phyloP scores from a whole-genome alignment of 306 rosid species.

The Sicyos baderoa region DNA sequence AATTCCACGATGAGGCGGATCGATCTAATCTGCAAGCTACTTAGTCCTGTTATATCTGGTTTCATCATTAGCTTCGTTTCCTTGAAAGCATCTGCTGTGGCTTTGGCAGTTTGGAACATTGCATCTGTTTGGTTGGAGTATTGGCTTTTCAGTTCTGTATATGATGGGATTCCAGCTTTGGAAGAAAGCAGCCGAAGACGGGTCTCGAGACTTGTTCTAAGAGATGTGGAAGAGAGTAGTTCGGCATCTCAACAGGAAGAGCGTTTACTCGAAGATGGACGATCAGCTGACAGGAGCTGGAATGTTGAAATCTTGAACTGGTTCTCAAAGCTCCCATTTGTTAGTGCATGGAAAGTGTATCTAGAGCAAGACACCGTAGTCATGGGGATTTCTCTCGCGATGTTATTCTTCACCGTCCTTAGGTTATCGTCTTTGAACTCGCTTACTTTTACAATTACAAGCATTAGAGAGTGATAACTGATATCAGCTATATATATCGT shows the following conservation, averaged over 20 bases:
- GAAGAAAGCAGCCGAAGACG: constrained; percentile 45
- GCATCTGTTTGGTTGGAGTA: constrained; percentile 70
- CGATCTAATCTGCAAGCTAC: constrained; percentile 69
- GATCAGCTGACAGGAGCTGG: constrained; percentile 23
- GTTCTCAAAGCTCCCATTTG: constrained; percentile 41
- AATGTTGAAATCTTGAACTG: constrained; percentile 18
- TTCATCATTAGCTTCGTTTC: constrained; percentile 77
- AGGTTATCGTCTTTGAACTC: constrained; percentile 34
- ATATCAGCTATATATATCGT: too few species aligned
- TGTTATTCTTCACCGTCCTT: constrained; percentile 75
- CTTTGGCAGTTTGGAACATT: constrained; percentile 63
- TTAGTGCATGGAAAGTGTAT: constrained; percentile 69
- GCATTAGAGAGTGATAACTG: neutral
- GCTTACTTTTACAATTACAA: neutral
- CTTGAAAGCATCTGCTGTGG: constrained; percentile 68
- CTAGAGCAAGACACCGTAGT: constrained; percentile 59
- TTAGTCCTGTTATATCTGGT: constrained; percentile 80
- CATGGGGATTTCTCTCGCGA: constrained; percentile 75
- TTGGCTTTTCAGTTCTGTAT: constrained; percentile 72
- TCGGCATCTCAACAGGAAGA: constrained; percentile 27
- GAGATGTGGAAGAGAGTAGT: constrained; percentile 22
- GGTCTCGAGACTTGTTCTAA: constrained; percentile 29
- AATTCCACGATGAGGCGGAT: constrained; percentile 69
- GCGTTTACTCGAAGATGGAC: constrained; percentile 19
- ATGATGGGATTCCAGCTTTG: constrained; percentile 65